A percentile compares a stretch with the other conserved stretches of the same genome.
phyloP scores from a whole-genome alignment of 441 rosid species.

The Manihot esculenta region DNA sequence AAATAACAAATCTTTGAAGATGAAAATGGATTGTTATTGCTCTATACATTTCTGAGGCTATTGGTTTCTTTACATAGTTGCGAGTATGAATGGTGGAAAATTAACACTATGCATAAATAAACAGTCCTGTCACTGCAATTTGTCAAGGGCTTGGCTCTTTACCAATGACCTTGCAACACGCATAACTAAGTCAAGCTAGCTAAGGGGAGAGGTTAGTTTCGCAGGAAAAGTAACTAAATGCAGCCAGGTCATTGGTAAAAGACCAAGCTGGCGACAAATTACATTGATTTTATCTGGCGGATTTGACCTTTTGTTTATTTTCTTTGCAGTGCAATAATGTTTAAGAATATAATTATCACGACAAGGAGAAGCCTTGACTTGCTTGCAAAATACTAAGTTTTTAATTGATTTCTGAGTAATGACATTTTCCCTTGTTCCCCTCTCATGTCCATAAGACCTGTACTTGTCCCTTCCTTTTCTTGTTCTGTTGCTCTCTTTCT shows the following conservation, averaged over 20 bases:
- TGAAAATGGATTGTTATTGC: background rate
- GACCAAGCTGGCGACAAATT: too few species aligned
- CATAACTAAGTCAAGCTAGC: too few species aligned
- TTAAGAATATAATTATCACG: background rate
- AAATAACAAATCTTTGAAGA: background rate
- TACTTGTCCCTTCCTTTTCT: background rate
- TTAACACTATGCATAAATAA: too few species aligned
- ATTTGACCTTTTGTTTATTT: background rate
- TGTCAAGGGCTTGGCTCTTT: too few species aligned
- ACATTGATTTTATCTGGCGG: background rate
- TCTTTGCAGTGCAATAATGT: background rate
- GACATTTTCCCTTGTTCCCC: background rate
- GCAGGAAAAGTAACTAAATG: too few species aligned
- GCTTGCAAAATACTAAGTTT: conserved; percentile 4
- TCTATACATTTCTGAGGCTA: background rate
- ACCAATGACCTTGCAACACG: too few species aligned
- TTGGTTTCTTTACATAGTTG: too few species aligned
- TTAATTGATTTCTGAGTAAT: background rate
- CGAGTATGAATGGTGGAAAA: too few species aligned
- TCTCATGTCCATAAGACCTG: background rate
- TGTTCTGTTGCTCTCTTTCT: background rate
- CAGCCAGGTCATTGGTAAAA: too few species aligned
- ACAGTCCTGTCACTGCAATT: too few species aligned
- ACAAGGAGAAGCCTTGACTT: background rate
- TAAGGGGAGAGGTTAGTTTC: too few species aligned